A percentile compares a stretch with the other conserved stretches of the same genome.
Evolutionary conservation across 106 monocot genomes (phyloP).

Genomic region (Dioscorea zingiberensis): DNA sequence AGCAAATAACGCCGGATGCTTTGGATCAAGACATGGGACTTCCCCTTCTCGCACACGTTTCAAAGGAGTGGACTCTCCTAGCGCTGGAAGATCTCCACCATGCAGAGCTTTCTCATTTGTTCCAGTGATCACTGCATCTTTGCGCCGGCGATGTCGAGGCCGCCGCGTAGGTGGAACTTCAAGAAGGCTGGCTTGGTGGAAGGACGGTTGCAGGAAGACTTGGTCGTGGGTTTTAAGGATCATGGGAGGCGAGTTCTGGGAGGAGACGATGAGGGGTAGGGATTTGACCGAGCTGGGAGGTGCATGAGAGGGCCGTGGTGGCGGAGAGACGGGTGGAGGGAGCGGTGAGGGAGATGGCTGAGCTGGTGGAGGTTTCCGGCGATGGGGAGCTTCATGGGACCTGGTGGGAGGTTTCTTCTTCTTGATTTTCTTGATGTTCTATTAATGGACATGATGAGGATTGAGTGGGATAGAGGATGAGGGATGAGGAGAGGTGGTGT

Average conservation of each 20-base stretch:
- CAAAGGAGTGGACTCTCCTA: conserved; percentile 1
- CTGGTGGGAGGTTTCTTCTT: conserved; percentile 10
- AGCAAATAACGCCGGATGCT: not conserved
- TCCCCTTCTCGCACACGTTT: not conserved
- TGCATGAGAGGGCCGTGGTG: conserved; percentile 16
- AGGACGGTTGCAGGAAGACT: conserved; percentile 10
- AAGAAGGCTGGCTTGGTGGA: not conserved
- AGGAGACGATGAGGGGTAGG: conserved; percentile 16
- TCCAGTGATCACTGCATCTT: conserved; percentile 13
- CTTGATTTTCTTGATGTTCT: not conserved
- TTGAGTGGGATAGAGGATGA: not conserved
- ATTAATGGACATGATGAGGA: not conserved
- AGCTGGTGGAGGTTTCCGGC: conserved; percentile 30
- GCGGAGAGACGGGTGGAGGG: conserved; percentile 7
- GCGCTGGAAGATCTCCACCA: conserved; percentile 5
- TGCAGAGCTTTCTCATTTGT: not conserved
- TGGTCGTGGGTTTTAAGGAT: conserved; percentile 16
- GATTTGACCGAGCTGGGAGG: conserved; percentile 18
- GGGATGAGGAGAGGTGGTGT: too few species aligned
- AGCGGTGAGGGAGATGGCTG: conserved; percentile 8
- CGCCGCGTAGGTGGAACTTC: conserved; percentile 4
- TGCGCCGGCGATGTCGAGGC: conserved; percentile 1
- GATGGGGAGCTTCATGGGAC: conserved; percentile 22
- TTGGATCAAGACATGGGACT: conserved; percentile 4
- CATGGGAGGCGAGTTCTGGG: conserved; percentile 1